Percentiles rank a stretch among this genome's conserved stretches.
These are phyloP conservation scores for Ophiognomonia clavigignenti-juglandacearum DNA, from an alignment of 2,329 filamentous ascomycete species.

Conservation along the genomic window DNA sequence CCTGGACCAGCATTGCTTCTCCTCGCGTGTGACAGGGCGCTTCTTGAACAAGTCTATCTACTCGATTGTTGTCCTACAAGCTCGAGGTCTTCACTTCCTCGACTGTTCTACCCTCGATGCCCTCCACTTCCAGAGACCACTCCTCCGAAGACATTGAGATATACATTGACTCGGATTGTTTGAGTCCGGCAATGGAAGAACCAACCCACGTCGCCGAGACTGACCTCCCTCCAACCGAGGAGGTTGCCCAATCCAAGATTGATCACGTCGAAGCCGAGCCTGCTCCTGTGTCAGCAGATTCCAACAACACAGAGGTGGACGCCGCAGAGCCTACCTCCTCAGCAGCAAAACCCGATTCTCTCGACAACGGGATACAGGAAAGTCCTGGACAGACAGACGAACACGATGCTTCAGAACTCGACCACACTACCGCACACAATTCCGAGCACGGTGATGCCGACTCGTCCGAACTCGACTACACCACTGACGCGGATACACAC, in stretches of 20 bases:
- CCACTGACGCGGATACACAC: slow-evolving; percentile 6
- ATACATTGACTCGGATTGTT: slow-evolving; percentile 42
- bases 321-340: not conserved
- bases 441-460: not conserved
- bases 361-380: not conserved
- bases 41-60: not conserved
- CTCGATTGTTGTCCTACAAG: not conserved
- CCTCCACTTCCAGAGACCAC: slow-evolving; percentile 8
- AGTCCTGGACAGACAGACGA: not conserved
- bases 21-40: slow-evolving; percentile 1
- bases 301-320: not conserved
- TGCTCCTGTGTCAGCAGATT: not conserved
- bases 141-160: slow-evolving; percentile 41
- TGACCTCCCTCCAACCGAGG: slow-evolving; percentile 2
- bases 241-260: not conserved
- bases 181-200: slow-evolving; percentile 34
- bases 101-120: not conserved
- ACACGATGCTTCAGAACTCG: not conserved
- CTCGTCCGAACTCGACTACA: slow-evolving; percentile 14
- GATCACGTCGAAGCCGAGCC: slow-evolving; percentile 1
- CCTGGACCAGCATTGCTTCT: slow-evolving; percentile 1
- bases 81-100: not conserved
- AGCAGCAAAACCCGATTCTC: not conserved
- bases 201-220: slow-evolving; percentile 12
- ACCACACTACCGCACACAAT: not conserved